Base-by-base conservation (phyloP, 1,139 yeast genomes). In the Chernovozyma sophiae-reginae region DNA sequence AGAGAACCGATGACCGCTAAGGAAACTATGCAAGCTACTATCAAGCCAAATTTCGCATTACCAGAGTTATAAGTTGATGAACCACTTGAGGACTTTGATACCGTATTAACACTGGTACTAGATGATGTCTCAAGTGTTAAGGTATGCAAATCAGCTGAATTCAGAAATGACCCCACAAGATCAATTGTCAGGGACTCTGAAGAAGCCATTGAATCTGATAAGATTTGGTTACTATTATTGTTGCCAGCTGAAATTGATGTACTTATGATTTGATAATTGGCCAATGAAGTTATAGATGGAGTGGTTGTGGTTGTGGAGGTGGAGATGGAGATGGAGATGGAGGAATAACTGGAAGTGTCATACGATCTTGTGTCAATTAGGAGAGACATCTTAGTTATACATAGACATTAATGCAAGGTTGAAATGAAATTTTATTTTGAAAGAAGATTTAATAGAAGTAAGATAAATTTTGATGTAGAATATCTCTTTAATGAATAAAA, bases 251-350 rank as follows among this genome's bases (percentile, higher is more conserved):
- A n/a, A 12, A n/a, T 18, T 12, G 20, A 16, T 4, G 36, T 31
- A 6, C 36, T 27, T 10, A 25, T 23, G 10, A 35, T 17, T 34
- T 30, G 38, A 15, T 31, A 20, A 24, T 23, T 35, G 17, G 13
- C 32, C 30, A 37, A 29, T 11, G n/a, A 30, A 14, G 40, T 37
- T 14, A 26, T 20, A 10, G 38, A 37, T 11, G 40, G 38, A 15
- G 32, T 26, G 10, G 33, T 30, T 3, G 31, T 29, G n/a, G 22
- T 13, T 10, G 28, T 20, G 10, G 23, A 7, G 23, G 23, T 20
- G 10, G 23, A n/a, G n/a, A n/a, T n/a, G n/a, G n/a, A n/a, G n/a
- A n/a, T n/a, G n/a, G n/a, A n/a, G n/a, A n/a, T n/a, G n/a, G n/a
- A n/a, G n/a, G n/a, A n/a, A n/a, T n/a, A n/a, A n/a, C n/a, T n/a